These are phyloP conservation scores for Betula pendula DNA, from an alignment of 306 rosid genomes.

Conservation along the genomic window DNA sequence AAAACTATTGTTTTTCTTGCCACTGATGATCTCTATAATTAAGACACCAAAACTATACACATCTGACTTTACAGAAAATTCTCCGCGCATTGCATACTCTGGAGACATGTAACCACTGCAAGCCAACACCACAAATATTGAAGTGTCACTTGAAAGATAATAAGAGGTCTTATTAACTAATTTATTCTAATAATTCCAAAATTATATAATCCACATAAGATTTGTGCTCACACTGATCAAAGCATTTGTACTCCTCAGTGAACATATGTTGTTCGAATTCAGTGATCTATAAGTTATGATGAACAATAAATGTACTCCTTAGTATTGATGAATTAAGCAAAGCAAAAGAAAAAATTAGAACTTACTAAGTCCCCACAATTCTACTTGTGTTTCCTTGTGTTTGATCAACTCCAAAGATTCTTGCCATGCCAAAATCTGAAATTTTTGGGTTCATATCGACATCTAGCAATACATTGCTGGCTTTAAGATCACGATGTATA, in stretches of 20 bases:
- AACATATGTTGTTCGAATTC: neutral
- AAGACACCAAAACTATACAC: too few relatives aligned
- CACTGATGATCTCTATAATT: constrained; percentile 30
- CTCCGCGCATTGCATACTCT: too few relatives aligned
- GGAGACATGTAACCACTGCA: too few relatives aligned
- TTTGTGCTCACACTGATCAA: neutral
- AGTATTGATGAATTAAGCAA: neutral
- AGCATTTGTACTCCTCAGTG: too few relatives aligned
- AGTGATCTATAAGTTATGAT: neutral
- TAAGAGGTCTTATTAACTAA: too few relatives aligned
- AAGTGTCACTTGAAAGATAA: too few relatives aligned
- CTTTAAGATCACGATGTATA: too few relatives aligned
- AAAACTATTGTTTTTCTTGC: too few relatives aligned
- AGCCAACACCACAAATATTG: too few relatives aligned
- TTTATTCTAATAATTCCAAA: too few relatives aligned
- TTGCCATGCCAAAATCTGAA: constrained; percentile 38
- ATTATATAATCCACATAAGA: too few relatives aligned
- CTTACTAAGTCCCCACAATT: constrained; percentile 28
- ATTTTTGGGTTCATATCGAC: constrained; percentile 31
- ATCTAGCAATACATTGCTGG: constrained; percentile 37
- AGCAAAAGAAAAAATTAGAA: neutral
- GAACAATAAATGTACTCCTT: neutral
- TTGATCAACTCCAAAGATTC: constrained; percentile 21
- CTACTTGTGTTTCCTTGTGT: constrained; percentile 22
- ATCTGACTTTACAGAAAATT: too few relatives aligned